These are phyloP conservation scores for Meripilus lineatus DNA, from an alignment of 1,284 basidiomycete species.

Conservation along the genomic window DNA sequence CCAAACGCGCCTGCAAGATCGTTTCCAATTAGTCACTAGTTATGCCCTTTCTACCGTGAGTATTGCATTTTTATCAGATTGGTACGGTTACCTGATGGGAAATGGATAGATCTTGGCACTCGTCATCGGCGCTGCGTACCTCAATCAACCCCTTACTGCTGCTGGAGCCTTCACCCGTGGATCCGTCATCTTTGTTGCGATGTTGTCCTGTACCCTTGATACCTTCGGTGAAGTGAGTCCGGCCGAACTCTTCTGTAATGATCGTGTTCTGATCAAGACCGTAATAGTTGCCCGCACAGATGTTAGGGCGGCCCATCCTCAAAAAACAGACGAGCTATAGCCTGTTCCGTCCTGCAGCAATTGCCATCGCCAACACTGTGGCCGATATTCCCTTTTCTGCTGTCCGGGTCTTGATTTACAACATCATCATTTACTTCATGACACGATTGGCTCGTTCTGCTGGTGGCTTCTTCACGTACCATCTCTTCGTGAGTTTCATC, in stretches of 20 bases:
- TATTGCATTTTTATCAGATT: conserved; percentile 11
- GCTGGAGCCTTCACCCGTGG: conserved; percentile 86
- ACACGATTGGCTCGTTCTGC: conserved; percentile 54
- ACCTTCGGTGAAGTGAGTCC: conserved; percentile 71
- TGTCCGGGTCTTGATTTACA: conserved; percentile 55
- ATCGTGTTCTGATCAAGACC: neutral
- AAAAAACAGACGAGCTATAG: conserved; percentile 72
- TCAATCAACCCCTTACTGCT: conserved; percentile 67
- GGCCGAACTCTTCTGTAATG: neutral
- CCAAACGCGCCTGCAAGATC: conserved; percentile 76
- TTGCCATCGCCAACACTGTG: conserved; percentile 69
- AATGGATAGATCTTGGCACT: conserved; percentile 49
- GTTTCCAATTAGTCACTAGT: conserved; percentile 75
- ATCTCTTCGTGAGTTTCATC: conserved; percentile 41
- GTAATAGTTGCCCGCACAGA: conserved; percentile 57
- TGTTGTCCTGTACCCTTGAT: conserved; percentile 72
- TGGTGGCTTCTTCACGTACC: conserved; percentile 70
- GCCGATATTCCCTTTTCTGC: conserved; percentile 77
- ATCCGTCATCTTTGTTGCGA: conserved; percentile 72
- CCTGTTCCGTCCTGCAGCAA: conserved; percentile 76
- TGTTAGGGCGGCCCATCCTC: conserved; percentile 74
- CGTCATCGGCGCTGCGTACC: conserved; percentile 74
- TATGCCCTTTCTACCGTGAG: conserved; percentile 52
- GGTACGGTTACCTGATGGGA: conserved; percentile 8
- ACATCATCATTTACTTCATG: conserved; percentile 77